Percentiles rank a stretch among this genome's conserved stretches.
Evolutionary conservation across 1,284 basidiomycete species (phyloP).

Genomic region (Malassezia restricta): DNA sequence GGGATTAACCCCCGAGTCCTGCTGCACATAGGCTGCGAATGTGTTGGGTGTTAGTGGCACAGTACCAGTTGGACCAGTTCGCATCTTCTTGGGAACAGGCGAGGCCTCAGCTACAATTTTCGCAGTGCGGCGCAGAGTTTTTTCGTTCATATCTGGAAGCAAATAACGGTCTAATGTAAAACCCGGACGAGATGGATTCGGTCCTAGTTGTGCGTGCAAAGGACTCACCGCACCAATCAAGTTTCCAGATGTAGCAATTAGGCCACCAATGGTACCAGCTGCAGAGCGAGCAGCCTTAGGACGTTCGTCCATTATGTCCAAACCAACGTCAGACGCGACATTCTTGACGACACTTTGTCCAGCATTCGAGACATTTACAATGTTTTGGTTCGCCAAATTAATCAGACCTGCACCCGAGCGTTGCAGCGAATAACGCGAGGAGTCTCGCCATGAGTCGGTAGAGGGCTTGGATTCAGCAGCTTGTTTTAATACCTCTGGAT

Average conservation of each 20-base stretch:
- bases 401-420: neutral
- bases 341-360: slow-evolving; percentile 23
- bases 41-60: neutral
- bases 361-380: neutral
- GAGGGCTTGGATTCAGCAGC: neutral
- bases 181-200: slow-evolving; percentile 58
- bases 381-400: slow-evolving; percentile 4
- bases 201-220: slow-evolving; percentile 51
- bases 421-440: neutral
- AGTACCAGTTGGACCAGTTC: neutral
- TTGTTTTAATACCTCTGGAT: neutral
- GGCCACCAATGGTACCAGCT: slow-evolving; percentile 61
- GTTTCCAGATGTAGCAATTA: slow-evolving; percentile 63
- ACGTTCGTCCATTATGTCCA: slow-evolving; percentile 44
- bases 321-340: slow-evolving; percentile 34
- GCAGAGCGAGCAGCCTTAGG: slow-evolving; percentile 53
- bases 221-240: slow-evolving; percentile 43
- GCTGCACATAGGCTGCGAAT: neutral
- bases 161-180: slow-evolving; percentile 57
- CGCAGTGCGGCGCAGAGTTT: slow-evolving; percentile 39
- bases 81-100: slow-evolving; percentile 17
- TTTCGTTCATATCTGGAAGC: slow-evolving; percentile 43
- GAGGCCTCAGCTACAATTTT: slow-evolving; percentile 42
- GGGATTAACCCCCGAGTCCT: neutral
- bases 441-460: neutral